Conservation (phyloP, 805 yeast genomes). For the Teunomyces lycoperdinae region DNA sequence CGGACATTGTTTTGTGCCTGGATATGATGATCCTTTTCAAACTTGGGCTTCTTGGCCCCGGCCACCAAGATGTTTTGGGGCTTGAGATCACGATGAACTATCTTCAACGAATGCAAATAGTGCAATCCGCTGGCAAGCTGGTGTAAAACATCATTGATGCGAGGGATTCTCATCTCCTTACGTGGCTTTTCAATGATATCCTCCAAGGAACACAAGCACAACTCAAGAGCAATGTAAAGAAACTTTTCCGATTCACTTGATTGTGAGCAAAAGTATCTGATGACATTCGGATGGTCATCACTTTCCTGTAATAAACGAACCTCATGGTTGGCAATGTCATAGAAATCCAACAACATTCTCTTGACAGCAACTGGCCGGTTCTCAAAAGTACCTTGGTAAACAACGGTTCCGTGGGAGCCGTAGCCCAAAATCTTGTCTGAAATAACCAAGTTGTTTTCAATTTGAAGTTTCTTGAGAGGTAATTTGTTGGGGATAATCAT, state of each 20-base stretch:
- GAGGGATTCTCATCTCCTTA: slow-evolving; percentile 31
- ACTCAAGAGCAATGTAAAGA: slow-evolving; percentile 86
- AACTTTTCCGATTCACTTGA: slow-evolving; percentile 70
- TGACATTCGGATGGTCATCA: slow-evolving; percentile 95
- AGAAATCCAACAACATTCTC: slow-evolving; percentile 88
- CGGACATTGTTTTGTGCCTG: slow-evolving; percentile 39
- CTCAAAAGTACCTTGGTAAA: slow-evolving; percentile 85
- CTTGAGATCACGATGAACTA: slow-evolving; percentile 91
- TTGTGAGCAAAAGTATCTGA: slow-evolving; percentile 91
- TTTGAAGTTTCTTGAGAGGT: slow-evolving; percentile 33
- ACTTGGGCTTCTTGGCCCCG: slow-evolving; percentile 48
- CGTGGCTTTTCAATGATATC: slow-evolving; percentile 67
- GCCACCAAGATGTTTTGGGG: slow-evolving; percentile 92
- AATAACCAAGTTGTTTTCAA: slow-evolving; percentile 54
- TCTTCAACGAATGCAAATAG: slow-evolving; percentile 83
- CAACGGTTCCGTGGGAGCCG: slow-evolving; percentile 97
- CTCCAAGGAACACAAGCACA: slow-evolving; percentile 86
- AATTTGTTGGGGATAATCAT: slow-evolving; percentile 11
- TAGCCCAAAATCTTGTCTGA: slow-evolving; percentile 82
- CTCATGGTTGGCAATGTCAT: slow-evolving; percentile 91
- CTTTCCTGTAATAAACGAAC: slow-evolving; percentile 85
- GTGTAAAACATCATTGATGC: slow-evolving; percentile 53
- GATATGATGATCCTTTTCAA: slow-evolving; percentile 3
- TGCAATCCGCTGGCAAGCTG: slow-evolving; percentile 84
- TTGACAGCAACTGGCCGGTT: slow-evolving; percentile 94